Percentiles rank a stretch among this genome's conserved stretches.
Evolutionary conservation across 2,329 filamentous ascomycete species (phyloP).

Genomic region (Aspergillus piperis): DNA sequence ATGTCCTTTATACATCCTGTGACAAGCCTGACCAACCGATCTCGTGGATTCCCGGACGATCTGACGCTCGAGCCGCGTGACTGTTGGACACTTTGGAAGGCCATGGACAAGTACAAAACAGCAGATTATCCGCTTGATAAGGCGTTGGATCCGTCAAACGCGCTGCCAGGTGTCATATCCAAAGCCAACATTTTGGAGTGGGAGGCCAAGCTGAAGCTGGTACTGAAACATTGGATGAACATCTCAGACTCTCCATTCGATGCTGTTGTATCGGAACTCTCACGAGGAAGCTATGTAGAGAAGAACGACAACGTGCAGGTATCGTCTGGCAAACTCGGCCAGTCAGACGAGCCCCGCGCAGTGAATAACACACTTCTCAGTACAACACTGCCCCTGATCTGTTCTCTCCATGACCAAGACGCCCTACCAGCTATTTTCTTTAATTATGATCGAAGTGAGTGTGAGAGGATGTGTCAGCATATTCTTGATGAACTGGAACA

Average conservation of each 20-base stretch:
- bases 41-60: slow-evolving; percentile 66
- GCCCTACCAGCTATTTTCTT: slow-evolving; percentile 75
- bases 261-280: slow-evolving; percentile 53
- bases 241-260: slow-evolving; percentile 56
- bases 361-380: slow-evolving; percentile 36
- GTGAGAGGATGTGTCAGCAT: slow-evolving; percentile 59
- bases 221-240: slow-evolving; percentile 63
- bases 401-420: slow-evolving; percentile 58
- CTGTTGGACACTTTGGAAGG: slow-evolving; percentile 65
- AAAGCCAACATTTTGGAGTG: slow-evolving; percentile 69
- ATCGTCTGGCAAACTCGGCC: slow-evolving; percentile 17
- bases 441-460: slow-evolving; percentile 69
- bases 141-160: slow-evolving; percentile 33
- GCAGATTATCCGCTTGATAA: slow-evolving; percentile 49
- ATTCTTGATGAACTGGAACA: slow-evolving; percentile 57
- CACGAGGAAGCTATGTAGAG: not conserved
- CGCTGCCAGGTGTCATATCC: slow-evolving; percentile 57
- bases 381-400: slow-evolving; percentile 53
- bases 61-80: slow-evolving; percentile 70
- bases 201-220: slow-evolving; percentile 62
- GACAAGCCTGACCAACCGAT: slow-evolving; percentile 61
- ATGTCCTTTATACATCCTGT: slow-evolving; percentile 69
- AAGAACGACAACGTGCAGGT: not conserved
- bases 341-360: slow-evolving; percentile 13
- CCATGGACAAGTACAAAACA: slow-evolving; percentile 62